Percentiles rank a stretch among this genome's conserved stretches.
These are phyloP conservation scores for Xeromyces bisporus DNA, from an alignment of 495 filamentous ascomycete species.

Conservation along the genomic window DNA sequence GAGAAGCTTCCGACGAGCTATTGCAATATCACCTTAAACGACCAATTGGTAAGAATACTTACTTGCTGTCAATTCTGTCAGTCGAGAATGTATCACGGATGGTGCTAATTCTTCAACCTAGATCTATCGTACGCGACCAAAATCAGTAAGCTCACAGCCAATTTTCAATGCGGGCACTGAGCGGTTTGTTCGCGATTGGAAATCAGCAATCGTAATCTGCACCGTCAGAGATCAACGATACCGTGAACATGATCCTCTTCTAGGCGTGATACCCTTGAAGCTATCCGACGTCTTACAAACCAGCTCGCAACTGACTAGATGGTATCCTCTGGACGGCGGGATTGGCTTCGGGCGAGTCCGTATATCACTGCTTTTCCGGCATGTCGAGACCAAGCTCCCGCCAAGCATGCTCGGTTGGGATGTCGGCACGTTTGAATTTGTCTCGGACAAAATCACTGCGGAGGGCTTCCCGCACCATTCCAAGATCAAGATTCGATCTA, in stretches of 20 bases:
- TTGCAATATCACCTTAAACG: conserved; percentile 79
- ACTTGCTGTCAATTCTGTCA: neutral
- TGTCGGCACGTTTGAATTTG: conserved; percentile 84
- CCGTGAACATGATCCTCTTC: conserved; percentile 83
- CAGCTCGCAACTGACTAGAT: conserved; percentile 57
- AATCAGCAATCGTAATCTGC: conserved; percentile 67
- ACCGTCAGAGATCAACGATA: conserved; percentile 77
- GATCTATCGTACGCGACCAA: conserved; percentile 77
- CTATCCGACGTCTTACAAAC: conserved; percentile 75
- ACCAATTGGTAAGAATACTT: conserved; percentile 48
- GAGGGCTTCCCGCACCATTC: conserved; percentile 37
- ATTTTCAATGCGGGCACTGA: conserved; percentile 96
- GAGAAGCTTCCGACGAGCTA: conserved; percentile 71
- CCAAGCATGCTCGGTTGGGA: conserved; percentile 77
- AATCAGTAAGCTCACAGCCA: conserved; percentile 81
- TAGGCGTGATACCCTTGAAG: conserved; percentile 78
- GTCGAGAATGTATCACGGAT: neutral
- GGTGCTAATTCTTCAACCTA: conserved; percentile 7
- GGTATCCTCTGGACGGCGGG: conserved; percentile 53
- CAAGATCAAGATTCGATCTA: conserved; percentile 65
- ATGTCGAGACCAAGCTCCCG: conserved; percentile 67
- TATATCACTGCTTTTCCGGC: conserved; percentile 77
- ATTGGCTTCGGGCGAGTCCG: conserved; percentile 74
- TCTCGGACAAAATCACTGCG: conserved; percentile 44
- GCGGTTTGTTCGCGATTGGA: conserved; percentile 88